phyloP scores from a whole-genome alignment of 2,329 filamentous ascomycete genomes.

The Monosporascus ibericus region DNA sequence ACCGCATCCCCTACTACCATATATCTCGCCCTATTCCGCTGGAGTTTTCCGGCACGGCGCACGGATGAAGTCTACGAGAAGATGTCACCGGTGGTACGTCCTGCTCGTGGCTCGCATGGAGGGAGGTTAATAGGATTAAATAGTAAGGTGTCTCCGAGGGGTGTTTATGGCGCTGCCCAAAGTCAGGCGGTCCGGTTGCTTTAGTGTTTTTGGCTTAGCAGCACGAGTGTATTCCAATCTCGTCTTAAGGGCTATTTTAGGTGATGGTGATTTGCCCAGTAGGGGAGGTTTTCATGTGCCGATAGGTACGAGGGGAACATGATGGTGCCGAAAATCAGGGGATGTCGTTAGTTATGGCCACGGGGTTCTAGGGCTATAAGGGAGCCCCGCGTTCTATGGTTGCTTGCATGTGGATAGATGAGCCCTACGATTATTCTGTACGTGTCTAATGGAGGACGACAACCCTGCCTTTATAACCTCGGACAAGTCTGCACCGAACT shows the following conservation, averaged over 20 bases:
- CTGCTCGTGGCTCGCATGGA: no score
- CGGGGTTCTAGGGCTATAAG: not conserved
- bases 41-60: not conserved
- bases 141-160: not conserved
- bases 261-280: not conserved
- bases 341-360: not conserved
- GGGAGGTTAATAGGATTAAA: not conserved
- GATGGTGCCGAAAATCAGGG: not conserved
- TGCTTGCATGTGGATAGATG: conserved; percentile 4
- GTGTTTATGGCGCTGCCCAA: not conserved
- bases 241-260: not conserved
- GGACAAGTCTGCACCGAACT: no score
- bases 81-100: no score
- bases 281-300: not conserved
- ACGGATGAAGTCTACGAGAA: no score
- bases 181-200: conserved; percentile 20
- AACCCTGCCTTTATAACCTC: not conserved
- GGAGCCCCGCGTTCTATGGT: not conserved
- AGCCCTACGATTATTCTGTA: conserved; percentile 2
- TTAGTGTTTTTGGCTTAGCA: conserved; percentile 1
- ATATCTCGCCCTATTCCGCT: not conserved
- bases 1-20: not conserved
- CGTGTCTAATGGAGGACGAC: not conserved
- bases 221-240: not conserved
- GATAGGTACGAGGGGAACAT: not conserved